Base-by-base conservation (phyloP, 129 eudicot species). In the Rutidosis leptorrhynchoides region DNA sequence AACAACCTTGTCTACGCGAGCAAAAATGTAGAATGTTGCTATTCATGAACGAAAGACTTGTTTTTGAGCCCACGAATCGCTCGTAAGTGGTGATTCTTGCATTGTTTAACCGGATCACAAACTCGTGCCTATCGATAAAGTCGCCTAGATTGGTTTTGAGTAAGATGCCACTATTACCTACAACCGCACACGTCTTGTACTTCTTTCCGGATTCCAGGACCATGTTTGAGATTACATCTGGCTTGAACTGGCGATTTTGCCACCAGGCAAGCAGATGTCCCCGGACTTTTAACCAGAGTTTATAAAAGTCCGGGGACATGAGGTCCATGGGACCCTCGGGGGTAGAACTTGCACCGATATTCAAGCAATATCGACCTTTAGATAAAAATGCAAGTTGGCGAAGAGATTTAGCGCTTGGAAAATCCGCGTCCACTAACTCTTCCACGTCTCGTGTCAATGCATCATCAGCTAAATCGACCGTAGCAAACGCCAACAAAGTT, bases 21-120 rank as follows among this genome's bases (percentile, higher is more conserved):
- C 99, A 89, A 20, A 82, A 67, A 56, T 94, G 99, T 53, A 94
- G 28, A 37, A 94, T 84, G 65, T 94, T 86, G 32, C 97, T 94
- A 30, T 94, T 94, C 52, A 86, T 78, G 42, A 94, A 94, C 4
- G 99, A 94, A 20, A 94, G 46, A 12, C 76, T 86, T 0, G 99
- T 89, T 83, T 94, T 94, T 3, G 77, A 70, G 0, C 99, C 99
- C 3, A 94, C 99, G 58, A 81, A 65, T 0, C 54, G 74, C 37
- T 84, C 90, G 53, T 40, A 94, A 8, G 82, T 73, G 0, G 61
- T 61, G 0, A 71, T 81, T 27, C 95, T 70, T 0, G 99, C 99
- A 30, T 94, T 94, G 74, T 94, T 94, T 54, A 94, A 70, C 15
- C 99, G 70, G 63, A 94, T 86, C 62, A 94, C 93, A 22, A 74